phyloP scores from a whole-genome alignment of 2,329 filamentous ascomycete species.

The Fusarium tuaranense region DNA sequence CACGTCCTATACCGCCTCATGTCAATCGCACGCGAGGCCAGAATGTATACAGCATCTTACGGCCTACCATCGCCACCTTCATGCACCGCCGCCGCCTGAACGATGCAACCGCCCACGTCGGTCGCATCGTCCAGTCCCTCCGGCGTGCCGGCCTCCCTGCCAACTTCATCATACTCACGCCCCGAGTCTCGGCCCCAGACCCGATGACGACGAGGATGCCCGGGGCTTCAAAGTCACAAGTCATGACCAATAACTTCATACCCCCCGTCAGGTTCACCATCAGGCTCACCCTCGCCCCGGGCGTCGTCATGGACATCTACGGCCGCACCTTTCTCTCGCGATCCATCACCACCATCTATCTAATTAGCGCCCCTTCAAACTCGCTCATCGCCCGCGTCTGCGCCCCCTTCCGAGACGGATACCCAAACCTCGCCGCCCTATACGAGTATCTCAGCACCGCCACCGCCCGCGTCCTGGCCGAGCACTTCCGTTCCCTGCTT shows the following conservation, averaged over 20 bases:
- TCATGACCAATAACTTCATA: conserved; percentile 46
- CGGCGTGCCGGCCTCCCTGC: conserved; percentile 60
- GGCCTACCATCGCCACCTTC: conserved; percentile 63
- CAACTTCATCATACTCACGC: conserved; percentile 56
- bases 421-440: conserved; percentile 58
- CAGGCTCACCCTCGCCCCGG: conserved; percentile 59
- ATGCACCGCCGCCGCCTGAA: conserved; percentile 57
- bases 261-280: conserved; percentile 56
- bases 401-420: conserved; percentile 58
- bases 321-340: conserved; percentile 56
- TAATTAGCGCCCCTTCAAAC: conserved; percentile 53
- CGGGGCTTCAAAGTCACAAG: too few species aligned
- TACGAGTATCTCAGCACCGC: conserved; percentile 60
- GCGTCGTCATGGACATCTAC: conserved; percentile 56
- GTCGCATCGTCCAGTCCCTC: conserved; percentile 57
- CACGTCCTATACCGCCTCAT: conserved; percentile 63
- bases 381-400: conserved; percentile 54
- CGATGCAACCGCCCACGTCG: conserved; percentile 56
- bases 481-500: conserved; percentile 48
- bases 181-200: conserved; percentile 45
- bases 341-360: conserved; percentile 59
- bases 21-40: conserved; percentile 52
- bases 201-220: conserved; percentile 28
- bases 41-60: conserved; percentile 62
- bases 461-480: conserved; percentile 54